Evolutionary conservation across 208 protist species (phyloP), one percentile per base, ranked within the genome.

Genomic region (Wallacemonas rigidus): DNA sequence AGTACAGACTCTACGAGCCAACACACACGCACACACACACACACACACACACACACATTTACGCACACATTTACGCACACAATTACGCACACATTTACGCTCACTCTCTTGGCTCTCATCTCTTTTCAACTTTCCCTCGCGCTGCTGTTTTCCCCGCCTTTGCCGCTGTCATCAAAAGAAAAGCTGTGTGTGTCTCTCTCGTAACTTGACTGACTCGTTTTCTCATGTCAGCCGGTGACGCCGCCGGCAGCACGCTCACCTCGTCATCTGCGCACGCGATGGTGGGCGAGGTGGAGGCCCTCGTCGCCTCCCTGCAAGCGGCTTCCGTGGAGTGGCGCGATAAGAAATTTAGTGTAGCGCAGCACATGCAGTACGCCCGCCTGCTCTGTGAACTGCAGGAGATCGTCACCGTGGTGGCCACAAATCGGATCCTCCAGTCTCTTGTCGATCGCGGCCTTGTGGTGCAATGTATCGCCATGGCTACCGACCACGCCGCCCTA

Each of bases 401-500:
- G 7, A 79, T 76, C 60, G 74, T 82, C 11, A 62, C 71, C 11
- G 62, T 86, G 41, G 74, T 81, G 9, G 69, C 70, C 26, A 40
- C 69, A 15, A 48, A 65, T 9, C 68, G 65, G 4, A 58, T 53
- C 15, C 43, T 61, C 12, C 48, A 48, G 17, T 44, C 51, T 8
- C 67, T 71, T 1, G 53, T 71, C 67, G 62, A 74, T 1, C 69
- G 67, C 63, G 74, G 72, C 12, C 51, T 79, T 9, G 65, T 77
- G 35, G 53, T 67, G 0, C 77, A 73, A 38, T 48, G 88, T 17
- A 71, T 85, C 6, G 65, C 43, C 7, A 65, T 90, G 40, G 75
- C 87, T 2, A 69, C 85, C 17, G 79, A 82, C 26, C 79, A 85
- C 60, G 75, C 76, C 0, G 40, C 75, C 62, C 72, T 76, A 5